Evolutionary conservation across 2,329 filamentous ascomycete species (phyloP).

Genomic region (Endoconidiophora polonica): DNA sequence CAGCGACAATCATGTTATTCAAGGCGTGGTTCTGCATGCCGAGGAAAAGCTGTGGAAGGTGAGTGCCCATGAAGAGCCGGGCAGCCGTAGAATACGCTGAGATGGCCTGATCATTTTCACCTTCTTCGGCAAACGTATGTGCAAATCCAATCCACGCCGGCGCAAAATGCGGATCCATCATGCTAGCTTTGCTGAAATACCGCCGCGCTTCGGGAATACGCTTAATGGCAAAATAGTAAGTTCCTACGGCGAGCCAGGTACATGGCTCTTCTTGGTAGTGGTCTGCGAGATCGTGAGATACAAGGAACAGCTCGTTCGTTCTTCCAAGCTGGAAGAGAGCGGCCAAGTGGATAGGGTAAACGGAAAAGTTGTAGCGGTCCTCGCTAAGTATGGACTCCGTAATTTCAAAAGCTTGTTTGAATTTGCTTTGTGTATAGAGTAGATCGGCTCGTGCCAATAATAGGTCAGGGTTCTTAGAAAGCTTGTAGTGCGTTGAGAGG

Average conservation of each 20-base stretch:
- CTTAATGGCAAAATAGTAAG: constrained; percentile 81
- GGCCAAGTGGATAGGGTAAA: constrained; percentile 82
- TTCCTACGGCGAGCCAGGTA: constrained; percentile 85
- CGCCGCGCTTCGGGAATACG: constrained; percentile 85
- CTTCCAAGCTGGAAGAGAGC: constrained; percentile 75
- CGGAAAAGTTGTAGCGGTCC: constrained; percentile 76
- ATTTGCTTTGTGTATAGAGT: constrained; percentile 86
- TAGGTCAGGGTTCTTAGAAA: constrained; percentile 74
- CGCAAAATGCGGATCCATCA: constrained; percentile 95
- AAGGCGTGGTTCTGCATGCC: constrained; percentile 97
- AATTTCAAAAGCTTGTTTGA: constrained; percentile 68
- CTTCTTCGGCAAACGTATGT: constrained; percentile 93
- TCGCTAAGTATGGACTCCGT: constrained; percentile 68
- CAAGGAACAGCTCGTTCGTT: constrained; percentile 77
- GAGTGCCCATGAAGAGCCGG: constrained; percentile 87
- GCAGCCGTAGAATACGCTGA: constrained; percentile 94
- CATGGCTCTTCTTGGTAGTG: constrained; percentile 80
- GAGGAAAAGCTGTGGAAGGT: constrained; percentile 85
- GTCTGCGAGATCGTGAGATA: constrained; percentile 85
- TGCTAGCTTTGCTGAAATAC: constrained; percentile 92
- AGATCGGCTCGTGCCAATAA: constrained; percentile 80
- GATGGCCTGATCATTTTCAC: constrained; percentile 95
- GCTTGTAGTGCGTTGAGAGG: constrained; percentile 81
- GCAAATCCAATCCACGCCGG: constrained; percentile 98
- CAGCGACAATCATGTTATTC: constrained; percentile 84